Conservation (phyloP, 345 rosid species). For the Hibiscus syriacus region DNA sequence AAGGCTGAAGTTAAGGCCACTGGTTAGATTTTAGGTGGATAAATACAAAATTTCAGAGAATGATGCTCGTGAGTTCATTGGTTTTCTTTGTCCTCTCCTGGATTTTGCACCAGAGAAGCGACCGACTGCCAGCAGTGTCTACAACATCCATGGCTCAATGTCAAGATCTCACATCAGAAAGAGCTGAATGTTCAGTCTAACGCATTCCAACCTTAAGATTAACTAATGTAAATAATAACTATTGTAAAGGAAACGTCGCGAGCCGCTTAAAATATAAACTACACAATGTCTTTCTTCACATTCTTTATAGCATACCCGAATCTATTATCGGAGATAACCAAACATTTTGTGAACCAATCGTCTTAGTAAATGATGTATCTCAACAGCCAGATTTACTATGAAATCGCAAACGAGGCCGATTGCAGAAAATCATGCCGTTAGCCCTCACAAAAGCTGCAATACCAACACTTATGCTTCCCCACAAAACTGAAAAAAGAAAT, state of each 20-base stretch:
- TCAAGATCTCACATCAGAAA: slow-evolving; percentile 15
- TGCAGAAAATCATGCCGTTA: slow-evolving; percentile 87
- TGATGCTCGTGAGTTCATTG: slow-evolving; percentile 75
- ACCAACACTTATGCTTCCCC: slow-evolving; percentile 55
- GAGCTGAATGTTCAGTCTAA: slow-evolving; percentile 16
- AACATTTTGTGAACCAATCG: neutral
- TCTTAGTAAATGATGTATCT: neutral
- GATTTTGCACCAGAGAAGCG: slow-evolving; percentile 95
- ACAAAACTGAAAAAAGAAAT: slow-evolving; percentile 60
- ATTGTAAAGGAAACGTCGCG: neutral
- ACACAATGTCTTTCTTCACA: neutral
- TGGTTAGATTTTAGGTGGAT: slow-evolving; percentile 70
- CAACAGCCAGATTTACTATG: slow-evolving; percentile 50
- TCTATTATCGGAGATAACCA: neutral
- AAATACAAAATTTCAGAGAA: slow-evolving; percentile 57
- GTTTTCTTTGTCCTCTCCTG: slow-evolving; percentile 65
- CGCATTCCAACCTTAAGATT: slow-evolving; percentile 35
- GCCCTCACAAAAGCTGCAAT: slow-evolving; percentile 59
- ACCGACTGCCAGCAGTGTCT: slow-evolving; percentile 89
- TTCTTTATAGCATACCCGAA: neutral
- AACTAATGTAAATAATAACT: slow-evolving; percentile 3
- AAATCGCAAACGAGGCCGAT: slow-evolving; percentile 69
- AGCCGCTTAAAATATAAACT: neutral
- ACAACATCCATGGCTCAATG: slow-evolving; percentile 85
- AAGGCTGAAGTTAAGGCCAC: slow-evolving; percentile 71